These are phyloP conservation scores for Picochlorum costavermella DNA, from an alignment of 139 green algal genomes.

Conservation along the genomic window DNA sequence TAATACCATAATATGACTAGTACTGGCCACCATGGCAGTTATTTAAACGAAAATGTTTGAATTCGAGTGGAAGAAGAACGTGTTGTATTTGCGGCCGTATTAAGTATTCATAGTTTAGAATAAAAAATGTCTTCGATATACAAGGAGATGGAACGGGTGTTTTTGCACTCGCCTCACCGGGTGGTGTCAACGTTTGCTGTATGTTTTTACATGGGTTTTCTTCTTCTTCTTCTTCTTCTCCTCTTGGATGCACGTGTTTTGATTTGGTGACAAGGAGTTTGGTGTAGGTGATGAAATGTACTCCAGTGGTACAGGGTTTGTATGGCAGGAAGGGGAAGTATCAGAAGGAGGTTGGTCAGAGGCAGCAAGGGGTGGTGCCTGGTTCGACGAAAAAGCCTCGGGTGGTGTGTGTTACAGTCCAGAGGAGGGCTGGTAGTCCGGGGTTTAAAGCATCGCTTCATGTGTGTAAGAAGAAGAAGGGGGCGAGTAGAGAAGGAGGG, in stretches of 20 bases:
- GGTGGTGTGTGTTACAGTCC: conserved; percentile 41
- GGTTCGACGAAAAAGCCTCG: conserved; percentile 36
- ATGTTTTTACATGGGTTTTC: background rate
- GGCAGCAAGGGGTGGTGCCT: background rate
- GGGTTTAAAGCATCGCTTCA: conserved; percentile 44
- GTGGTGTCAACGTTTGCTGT: conserved; percentile 33
- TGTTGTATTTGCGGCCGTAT: too few species aligned
- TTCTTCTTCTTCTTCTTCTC: too few species aligned
- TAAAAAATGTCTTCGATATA: conserved; percentile 5
- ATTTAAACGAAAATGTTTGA: too few species aligned
- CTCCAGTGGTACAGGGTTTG: background rate
- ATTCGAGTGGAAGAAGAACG: too few species aligned
- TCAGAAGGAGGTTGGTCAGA: background rate
- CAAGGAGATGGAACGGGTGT: conserved; percentile 30
- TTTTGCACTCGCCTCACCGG: conserved; percentile 27
- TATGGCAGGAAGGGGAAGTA: background rate
- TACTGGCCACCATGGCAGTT: too few species aligned
- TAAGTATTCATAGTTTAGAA: too few species aligned
- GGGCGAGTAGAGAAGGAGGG: background rate
- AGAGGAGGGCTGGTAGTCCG: conserved; percentile 26
- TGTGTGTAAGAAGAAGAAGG: conserved; percentile 24
- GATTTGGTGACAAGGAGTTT: too few species aligned
- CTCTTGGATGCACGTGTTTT: too few species aligned
- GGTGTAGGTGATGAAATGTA: conserved; percentile 24
- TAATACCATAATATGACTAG: too few species aligned